Evolutionary conservation across 352 stramenopile species (phyloP), one percentile per base, ranked within the genome.

Genomic region (Phytophthora ohioensis): DNA sequence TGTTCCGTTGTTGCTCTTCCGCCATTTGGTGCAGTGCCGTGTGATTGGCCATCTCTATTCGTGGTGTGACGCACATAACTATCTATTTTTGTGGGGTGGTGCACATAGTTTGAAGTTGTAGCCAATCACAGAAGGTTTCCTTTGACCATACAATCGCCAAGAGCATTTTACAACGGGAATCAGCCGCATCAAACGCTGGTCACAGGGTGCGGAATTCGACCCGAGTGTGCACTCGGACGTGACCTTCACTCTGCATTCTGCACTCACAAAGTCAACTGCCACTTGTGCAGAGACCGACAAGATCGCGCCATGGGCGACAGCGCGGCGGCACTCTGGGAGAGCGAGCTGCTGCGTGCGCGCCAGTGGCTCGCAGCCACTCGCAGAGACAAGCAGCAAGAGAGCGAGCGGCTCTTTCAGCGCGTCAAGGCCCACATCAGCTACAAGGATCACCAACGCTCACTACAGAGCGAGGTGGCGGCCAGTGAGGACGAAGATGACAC

Each of bases 381-480:
- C 38, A 67, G 41, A 27, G 53, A 75, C 46, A 53, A 57, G 38
- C 61, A 78, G 39, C 52, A 66, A 2, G 57, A 73, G 17, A 32
- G 48, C 4, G 49, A 39, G 21, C 38, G 7, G 15, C 34, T 85
- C 34, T 76, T 88, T 5, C 32, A 46, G 54, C 70, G 76, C 34
- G 60, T 88, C 15, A 75, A 79, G 27, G 34, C 57, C 13, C 81
- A 90, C 53, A 71, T 90, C 57, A 36, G 46, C 31, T 90, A 75
- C 57, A 57, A 63, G 38, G 79, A 90, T 52, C 75, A 86, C 56
- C 65, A 78, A 45, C 67, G 51, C 36, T 75, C 69, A 39, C 67
- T 78, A 21, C 73, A 75, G 46, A 72, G 55, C n/a, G 73, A 67
- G 3, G 54, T 56, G 31, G 48, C 51, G n/a, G 66, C 57, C 5